Base-by-base conservation (phyloP, 441 rosid species). In the Theobroma grandiflorum region DNA sequence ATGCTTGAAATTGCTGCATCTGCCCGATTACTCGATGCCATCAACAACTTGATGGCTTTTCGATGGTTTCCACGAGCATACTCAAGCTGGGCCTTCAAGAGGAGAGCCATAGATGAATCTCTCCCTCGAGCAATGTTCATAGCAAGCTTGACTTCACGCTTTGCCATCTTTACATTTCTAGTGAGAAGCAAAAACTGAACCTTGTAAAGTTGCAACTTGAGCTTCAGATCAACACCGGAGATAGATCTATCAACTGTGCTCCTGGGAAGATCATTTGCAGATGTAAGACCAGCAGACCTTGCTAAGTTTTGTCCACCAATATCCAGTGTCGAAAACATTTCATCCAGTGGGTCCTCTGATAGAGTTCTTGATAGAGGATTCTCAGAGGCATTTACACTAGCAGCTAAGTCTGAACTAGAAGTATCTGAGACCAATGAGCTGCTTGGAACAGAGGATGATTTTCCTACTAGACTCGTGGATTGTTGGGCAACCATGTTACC, bases 71-170 rank as follows among this genome's bases (percentile, higher is more conserved):
- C 92, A 83, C 93, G 98, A 85, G 98, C 94, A 90, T 89, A 91
- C 86, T 97, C 99, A 80, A 97, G 95, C 88, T 97, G 96, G 77
- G 99, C 91, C 90, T 95, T 97, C 91, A 97, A 86, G 70, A 94
- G 90, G 76, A 95, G 93, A 85, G 96, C 99, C 85, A 85, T 84
- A 31, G 98, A 89, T 33, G 99, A 95, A 82, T 97, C 99, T 80
- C 90, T 85, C 78, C 94, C 96, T 49, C 98, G 95, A 66, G 93
- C 97, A 82, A 91, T 89, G 84, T 95, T 94, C 89, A 95, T 90
- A 15, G 98, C 98, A 84, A 90, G 95, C 89, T 97, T 97, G 65
- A 97, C 92, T 90, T 97, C 99, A 10, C 99, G 99, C 89, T 97
- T 97, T 2, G 98, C 99, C 83, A 91, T 90, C 86, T 94, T 95